Conservation (phyloP, 2,329 filamentous ascomycete species). For the Fusarium incarnatum region DNA sequence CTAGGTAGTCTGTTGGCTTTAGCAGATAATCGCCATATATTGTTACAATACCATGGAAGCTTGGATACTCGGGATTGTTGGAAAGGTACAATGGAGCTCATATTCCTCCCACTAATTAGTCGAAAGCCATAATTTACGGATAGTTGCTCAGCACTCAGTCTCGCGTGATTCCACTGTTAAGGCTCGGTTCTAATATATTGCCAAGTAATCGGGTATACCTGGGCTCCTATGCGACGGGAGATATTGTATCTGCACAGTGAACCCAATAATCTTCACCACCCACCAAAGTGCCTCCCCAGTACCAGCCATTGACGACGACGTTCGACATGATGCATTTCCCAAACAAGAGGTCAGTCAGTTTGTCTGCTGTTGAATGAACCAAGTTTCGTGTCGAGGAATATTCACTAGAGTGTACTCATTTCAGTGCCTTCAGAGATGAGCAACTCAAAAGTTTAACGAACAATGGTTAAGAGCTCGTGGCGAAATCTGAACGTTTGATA, state of each 20-base stretch:
- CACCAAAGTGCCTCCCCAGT: background rate
- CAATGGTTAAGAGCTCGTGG: background rate
- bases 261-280: background rate
- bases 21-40: background rate
- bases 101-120: background rate
- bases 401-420: background rate
- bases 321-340: background rate
- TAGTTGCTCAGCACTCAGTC: background rate
- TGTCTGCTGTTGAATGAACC: background rate
- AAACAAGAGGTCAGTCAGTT: background rate
- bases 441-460: background rate
- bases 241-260: background rate
- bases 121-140: background rate
- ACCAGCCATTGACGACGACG: background rate
- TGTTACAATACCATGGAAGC: background rate
- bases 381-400: background rate
- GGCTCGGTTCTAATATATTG: background rate
- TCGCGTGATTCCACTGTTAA: background rate
- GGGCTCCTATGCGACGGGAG: background rate
- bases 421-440: background rate
- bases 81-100: background rate
- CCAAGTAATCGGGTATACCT: background rate
- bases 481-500: conserved; percentile 39
- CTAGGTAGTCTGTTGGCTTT: background rate
- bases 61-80: background rate